Evolutionary conservation across 169 alveolate genomes (phyloP).

Genomic region (Plasmodium inui): DNA sequence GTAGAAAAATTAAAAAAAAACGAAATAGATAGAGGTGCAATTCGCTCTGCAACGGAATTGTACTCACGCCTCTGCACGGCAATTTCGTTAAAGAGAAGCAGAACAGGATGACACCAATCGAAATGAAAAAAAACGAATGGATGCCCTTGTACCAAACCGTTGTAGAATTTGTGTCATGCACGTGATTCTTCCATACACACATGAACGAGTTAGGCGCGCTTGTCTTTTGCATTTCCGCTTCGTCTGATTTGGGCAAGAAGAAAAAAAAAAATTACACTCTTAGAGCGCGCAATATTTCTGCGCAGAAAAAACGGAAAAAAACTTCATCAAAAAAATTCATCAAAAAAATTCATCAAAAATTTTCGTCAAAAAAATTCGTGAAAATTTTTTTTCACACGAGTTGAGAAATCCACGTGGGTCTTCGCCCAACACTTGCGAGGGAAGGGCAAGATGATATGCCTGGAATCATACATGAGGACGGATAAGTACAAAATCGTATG

Average conservation of each 20-base stretch:
- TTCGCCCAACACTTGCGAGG: neutral
- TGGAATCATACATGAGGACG: neutral
- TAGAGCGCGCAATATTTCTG: constrained; percentile 1
- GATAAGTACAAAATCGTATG: neutral
- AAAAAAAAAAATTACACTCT: constrained; percentile 16
- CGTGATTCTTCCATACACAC: neutral
- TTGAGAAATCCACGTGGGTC: neutral
- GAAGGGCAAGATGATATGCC: neutral
- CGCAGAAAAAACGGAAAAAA: neutral
- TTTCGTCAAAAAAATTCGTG: neutral
- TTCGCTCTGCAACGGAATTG: neutral
- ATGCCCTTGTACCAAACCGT: neutral
- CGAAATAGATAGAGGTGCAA: neutral
- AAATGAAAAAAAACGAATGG: neutral
- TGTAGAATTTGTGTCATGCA: constrained; percentile 13
- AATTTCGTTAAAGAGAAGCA: neutral
- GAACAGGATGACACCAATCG: neutral
- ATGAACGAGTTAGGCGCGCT: constrained; percentile 11
- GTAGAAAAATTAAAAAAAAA: constrained; percentile 17
- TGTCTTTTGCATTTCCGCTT: constrained; percentile 5
- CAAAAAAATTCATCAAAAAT: neutral
- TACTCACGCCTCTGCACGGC: neutral
- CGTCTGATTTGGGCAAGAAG: neutral
- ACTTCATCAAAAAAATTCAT: neutral
- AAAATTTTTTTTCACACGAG: neutral